These are phyloP conservation scores for Salix udensis DNA, from an alignment of 345 rosid species.

Conservation along the genomic window DNA sequence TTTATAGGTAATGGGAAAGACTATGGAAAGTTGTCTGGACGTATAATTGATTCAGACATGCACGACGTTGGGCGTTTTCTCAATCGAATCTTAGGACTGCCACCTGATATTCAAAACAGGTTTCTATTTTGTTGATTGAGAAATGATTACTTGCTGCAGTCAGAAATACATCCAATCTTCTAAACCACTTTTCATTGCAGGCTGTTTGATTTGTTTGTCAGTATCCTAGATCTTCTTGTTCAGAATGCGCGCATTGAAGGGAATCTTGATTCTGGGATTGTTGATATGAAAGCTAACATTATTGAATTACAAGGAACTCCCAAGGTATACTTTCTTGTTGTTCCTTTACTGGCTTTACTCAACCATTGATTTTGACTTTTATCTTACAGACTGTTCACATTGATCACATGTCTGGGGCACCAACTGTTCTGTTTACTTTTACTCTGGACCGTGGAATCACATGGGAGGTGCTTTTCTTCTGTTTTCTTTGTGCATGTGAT, in stretches of 20 bases:
- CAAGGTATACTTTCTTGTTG: conserved; percentile 54
- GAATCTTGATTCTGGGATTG: conserved; percentile 88
- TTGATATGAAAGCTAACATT: conserved; percentile 87
- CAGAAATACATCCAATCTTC: conserved; percentile 16
- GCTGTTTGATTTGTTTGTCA: conserved; percentile 84
- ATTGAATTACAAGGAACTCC: conserved; percentile 79
- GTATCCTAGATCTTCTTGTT: conserved; percentile 81
- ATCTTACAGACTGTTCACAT: conserved; percentile 78
- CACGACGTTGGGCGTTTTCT: conserved; percentile 95
- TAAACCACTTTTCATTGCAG: conserved; percentile 42
- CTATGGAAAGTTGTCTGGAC: conserved; percentile 73
- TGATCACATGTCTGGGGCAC: conserved; percentile 93
- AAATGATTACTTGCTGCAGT: conserved; percentile 9
- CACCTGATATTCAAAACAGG: conserved; percentile 98
- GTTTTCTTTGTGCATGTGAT: not conserved
- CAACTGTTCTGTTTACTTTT: conserved; percentile 83
- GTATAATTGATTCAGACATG: conserved; percentile 97
- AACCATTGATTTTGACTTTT: conserved; percentile 23
- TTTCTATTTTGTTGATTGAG: conserved; percentile 22
- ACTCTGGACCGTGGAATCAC: conserved; percentile 90
- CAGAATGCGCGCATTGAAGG: conserved; percentile 96
- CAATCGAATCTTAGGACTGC: conserved; percentile 89
- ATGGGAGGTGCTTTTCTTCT: conserved; percentile 63
- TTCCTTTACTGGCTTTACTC: conserved; percentile 17
- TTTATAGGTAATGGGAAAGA: conserved; percentile 80